These are phyloP conservation scores for Melanomma pulvis-pyrius DNA, from an alignment of 495 filamentous ascomycete genomes.

Conservation along the genomic window DNA sequence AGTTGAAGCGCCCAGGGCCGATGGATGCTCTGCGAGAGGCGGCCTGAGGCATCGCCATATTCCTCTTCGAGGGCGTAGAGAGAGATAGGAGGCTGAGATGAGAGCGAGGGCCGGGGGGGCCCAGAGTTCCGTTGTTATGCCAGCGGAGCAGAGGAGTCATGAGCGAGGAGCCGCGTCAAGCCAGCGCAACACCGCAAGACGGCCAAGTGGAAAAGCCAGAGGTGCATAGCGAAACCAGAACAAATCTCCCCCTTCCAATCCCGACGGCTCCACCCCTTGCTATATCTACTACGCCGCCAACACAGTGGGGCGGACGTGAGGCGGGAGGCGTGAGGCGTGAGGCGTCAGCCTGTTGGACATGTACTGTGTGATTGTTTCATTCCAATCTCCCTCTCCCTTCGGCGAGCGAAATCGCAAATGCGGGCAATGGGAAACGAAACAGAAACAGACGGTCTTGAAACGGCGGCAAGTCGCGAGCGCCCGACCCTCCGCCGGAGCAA, in stretches of 20 bases:
- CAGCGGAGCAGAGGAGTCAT: neutral
- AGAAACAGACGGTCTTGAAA: no score
- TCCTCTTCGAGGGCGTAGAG: neutral
- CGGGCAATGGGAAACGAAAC: constrained; percentile 4
- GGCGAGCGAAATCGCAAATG: constrained; percentile 4
- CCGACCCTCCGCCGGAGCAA: constrained; percentile 1
- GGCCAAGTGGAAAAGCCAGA: neutral
- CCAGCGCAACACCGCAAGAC: neutral
- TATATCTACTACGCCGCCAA: neutral
- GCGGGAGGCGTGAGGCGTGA: neutral
- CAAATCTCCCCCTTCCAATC: constrained; percentile 5
- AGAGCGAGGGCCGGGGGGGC: neutral
- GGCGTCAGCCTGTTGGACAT: neutral
- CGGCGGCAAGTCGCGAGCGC: neutral
- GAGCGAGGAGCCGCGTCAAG: neutral
- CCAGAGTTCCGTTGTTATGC: neutral
- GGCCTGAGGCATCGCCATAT: neutral
- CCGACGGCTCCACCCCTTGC: neutral
- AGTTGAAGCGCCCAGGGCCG: neutral
- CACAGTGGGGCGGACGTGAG: neutral
- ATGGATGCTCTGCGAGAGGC: neutral
- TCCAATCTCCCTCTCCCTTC: neutral
- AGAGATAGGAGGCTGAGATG: neutral
- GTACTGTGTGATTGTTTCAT: neutral
- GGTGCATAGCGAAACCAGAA: constrained; percentile 10